A percentile compares a stretch with the other conserved stretches of the same genome.
These are phyloP conservation scores for Trichoderma parareesei DNA, from an alignment of 495 filamentous ascomycete species.

Conservation along the genomic window DNA sequence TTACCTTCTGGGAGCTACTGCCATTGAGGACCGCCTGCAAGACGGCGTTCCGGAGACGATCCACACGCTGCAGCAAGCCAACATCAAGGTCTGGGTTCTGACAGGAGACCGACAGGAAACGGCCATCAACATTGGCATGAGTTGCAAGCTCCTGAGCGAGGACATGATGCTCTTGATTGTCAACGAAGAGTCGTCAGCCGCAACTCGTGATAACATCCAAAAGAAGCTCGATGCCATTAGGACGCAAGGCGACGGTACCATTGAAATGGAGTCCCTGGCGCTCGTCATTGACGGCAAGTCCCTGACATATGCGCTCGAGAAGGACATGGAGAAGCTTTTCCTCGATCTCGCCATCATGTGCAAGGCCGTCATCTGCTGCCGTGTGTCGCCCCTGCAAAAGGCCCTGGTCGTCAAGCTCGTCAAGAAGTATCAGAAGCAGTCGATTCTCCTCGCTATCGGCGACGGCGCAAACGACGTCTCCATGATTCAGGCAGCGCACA, in stretches of 20 bases:
- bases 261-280: conserved; percentile 80
- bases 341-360: conserved; percentile 90
- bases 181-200: conserved; percentile 73
- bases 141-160: conserved; percentile 95
- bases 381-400: conserved; percentile 98
- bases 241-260: conserved; percentile 60
- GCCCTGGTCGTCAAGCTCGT: conserved; percentile 97
- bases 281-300: conserved; percentile 97
- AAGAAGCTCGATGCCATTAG: conserved; percentile 89
- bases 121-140: conserved; percentile 99
- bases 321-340: conserved; percentile 87
- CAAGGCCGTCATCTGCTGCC: conserved; percentile 98
- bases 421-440: conserved; percentile 80
- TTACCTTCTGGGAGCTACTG: conserved; percentile 86
- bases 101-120: conserved; percentile 98
- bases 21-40: conserved; percentile 94
- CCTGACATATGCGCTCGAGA: conserved; percentile 87
- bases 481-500: conserved; percentile 99
- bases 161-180: conserved; percentile 97
- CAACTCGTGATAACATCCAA: conserved; percentile 74
- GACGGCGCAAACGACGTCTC: conserved; percentile 98
- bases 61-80: conserved; percentile 90
- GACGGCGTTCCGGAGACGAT: conserved; percentile 99
- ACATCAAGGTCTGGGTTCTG: conserved; percentile 98
- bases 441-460: conserved; percentile 89